Conservation (phyloP, 768 basidiomycete genomes). For the Mycena chlorophos region DNA sequence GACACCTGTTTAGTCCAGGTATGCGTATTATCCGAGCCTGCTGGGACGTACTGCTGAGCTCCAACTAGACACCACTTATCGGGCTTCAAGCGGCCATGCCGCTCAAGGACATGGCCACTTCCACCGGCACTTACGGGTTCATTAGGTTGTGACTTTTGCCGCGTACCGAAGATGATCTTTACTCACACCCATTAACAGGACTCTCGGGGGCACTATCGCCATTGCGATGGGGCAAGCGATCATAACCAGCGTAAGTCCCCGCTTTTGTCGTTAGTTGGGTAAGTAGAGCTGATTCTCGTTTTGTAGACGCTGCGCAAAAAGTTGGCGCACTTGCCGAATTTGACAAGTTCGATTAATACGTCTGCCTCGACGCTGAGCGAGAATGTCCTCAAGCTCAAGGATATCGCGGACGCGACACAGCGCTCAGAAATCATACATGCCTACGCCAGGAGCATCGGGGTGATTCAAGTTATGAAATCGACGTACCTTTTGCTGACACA, state of each 20-base stretch:
- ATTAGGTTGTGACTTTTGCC: conserved; percentile 47
- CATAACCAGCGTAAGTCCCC: conserved; percentile 52
- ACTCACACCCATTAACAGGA: conserved; percentile 43
- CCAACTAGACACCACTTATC: conserved; percentile 58
- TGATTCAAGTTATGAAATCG: no score
- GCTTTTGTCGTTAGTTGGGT: conserved; percentile 2
- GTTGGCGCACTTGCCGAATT: conserved; percentile 38
- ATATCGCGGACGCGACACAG: conserved; percentile 49
- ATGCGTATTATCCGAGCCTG: neutral
- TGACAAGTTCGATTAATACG: conserved; percentile 37
- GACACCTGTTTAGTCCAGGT: conserved; percentile 7
- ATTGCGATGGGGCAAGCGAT: conserved; percentile 74
- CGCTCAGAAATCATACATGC: conserved; percentile 58
- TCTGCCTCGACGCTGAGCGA: conserved; percentile 45
- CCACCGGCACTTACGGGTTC: conserved; percentile 69
- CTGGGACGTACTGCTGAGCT: conserved; percentile 8
- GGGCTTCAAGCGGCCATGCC: conserved; percentile 88
- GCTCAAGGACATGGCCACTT: conserved; percentile 81
- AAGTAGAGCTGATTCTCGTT: neutral
- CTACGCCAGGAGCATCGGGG: conserved; percentile 60
- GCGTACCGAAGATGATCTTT: neutral
- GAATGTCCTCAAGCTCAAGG: conserved; percentile 44
- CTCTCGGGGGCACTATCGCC: conserved; percentile 75
- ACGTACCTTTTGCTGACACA: no score
- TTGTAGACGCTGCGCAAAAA: conserved; percentile 38